A percentile compares a stretch with the other conserved stretches of the same genome.
phyloP scores from a whole-genome alignment of 345 rosid species.

The Noccaea bulbosa region DNA sequence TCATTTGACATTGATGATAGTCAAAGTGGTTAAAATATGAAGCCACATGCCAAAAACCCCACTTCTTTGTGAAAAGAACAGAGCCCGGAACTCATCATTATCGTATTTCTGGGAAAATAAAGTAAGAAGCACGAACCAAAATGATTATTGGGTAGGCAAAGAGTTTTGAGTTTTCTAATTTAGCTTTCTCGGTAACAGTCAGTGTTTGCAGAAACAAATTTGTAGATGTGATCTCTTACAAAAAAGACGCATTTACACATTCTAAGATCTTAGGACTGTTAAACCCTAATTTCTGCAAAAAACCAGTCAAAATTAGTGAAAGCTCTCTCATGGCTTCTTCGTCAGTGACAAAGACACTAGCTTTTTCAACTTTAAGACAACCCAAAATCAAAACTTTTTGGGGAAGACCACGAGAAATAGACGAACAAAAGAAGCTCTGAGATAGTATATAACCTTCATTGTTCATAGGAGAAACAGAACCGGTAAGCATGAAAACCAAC shows the following conservation, averaged over 20 bases:
- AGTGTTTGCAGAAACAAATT: too few species aligned
- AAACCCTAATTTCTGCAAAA: constrained; percentile 14
- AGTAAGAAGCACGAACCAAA: not conserved
- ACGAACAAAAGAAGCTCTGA: not conserved
- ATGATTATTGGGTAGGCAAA: not conserved
- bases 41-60: constrained; percentile 8
- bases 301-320: not conserved
- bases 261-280: not conserved
- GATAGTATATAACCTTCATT: constrained; percentile 57
- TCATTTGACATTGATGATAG: constrained; percentile 5
- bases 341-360: not conserved
- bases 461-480: constrained; percentile 54
- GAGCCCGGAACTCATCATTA: not conserved
- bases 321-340: not conserved
- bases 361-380: not conserved
- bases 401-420: not conserved
- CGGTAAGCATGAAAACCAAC: constrained; percentile 37
- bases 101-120: not conserved
- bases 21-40: constrained; percentile 32
- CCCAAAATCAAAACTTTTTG: constrained; percentile 2
- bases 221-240: not conserved
- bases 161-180: not conserved
- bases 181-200: not conserved
- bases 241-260: not conserved
- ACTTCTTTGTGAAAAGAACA: not conserved